Conservation (phyloP, 768 basidiomycete genomes). For the Clavaria fumosa region DNA sequence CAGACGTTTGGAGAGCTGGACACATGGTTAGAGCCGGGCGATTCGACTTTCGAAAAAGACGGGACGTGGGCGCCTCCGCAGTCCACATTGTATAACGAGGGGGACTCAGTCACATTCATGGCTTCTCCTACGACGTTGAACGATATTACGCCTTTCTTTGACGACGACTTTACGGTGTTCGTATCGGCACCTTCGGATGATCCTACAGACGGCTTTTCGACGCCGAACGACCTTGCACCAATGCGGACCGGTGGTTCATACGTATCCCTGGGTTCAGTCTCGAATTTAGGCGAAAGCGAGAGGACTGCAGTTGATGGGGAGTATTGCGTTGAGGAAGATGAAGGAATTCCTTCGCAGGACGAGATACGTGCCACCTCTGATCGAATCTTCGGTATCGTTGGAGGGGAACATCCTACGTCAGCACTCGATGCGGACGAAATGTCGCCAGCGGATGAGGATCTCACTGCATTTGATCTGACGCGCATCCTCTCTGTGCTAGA, state of each 20-base stretch:
- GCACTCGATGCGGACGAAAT: background rate
- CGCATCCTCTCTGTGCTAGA: constrained; percentile 45
- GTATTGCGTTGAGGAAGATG: constrained; percentile 17
- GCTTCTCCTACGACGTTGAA: constrained; percentile 15
- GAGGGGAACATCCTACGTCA: no score
- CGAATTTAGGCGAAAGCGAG: constrained; percentile 37
- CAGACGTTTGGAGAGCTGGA: constrained; percentile 37
- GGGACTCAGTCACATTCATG: constrained; percentile 27
- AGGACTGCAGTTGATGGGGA: constrained; percentile 6
- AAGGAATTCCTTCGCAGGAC: constrained; percentile 28
- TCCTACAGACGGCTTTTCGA: constrained; percentile 12
- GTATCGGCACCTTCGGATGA: constrained; percentile 37
- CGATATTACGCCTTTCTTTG: constrained; percentile 29
- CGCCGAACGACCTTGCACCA: constrained; percentile 11
- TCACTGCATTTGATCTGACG: constrained; percentile 44
- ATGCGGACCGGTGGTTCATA: constrained; percentile 29
- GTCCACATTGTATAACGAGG: constrained; percentile 13
- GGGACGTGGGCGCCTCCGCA: constrained; percentile 14
- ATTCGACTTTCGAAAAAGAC: constrained; percentile 43
- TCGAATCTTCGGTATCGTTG: constrained; percentile 42
- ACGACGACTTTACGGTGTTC: constrained; percentile 71
- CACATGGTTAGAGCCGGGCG: constrained; percentile 32
- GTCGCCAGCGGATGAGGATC: constrained; percentile 19
- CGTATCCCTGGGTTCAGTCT: constrained; percentile 40
- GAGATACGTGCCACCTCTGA: constrained; percentile 35